phyloP scores from a whole-genome alignment of 495 filamentous ascomycete species.

The Aspergillus haitiensis region DNA sequence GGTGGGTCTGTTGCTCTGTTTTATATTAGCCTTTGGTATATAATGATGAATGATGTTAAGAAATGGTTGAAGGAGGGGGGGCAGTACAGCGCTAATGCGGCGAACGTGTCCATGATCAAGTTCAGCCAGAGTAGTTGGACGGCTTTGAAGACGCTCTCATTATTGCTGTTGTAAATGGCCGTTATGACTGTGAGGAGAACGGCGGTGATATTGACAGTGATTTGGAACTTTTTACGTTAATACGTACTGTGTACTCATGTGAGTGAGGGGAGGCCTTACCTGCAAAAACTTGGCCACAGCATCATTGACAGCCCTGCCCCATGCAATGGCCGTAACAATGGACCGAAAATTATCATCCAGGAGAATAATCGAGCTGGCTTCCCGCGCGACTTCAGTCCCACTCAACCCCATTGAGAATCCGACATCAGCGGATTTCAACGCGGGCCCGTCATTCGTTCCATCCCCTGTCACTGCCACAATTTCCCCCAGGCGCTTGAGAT shows the following conservation, averaged over 20 bases:
- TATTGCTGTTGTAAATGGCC: slow-evolving; percentile 64
- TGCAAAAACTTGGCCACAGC: slow-evolving; percentile 91
- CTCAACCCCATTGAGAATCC: slow-evolving; percentile 95
- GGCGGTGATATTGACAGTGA: slow-evolving; percentile 89
- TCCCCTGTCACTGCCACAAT: slow-evolving; percentile 86
- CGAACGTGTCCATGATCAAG: slow-evolving; percentile 92
- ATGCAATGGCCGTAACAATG: slow-evolving; percentile 85
- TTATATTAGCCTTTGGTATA: neutral
- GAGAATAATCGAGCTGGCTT: slow-evolving; percentile 89
- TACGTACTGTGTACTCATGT: neutral
- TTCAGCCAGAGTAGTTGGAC: slow-evolving; percentile 92
- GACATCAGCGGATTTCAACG: slow-evolving; percentile 80
- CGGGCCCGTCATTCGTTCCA: slow-evolving; percentile 87
- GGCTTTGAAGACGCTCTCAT: slow-evolving; percentile 73
- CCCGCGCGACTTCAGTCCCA: slow-evolving; percentile 90
- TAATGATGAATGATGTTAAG: too few relatives aligned
- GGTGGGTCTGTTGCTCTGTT: slow-evolving; percentile 73
- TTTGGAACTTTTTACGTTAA: slow-evolving; percentile 63
- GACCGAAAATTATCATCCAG: slow-evolving; percentile 90
- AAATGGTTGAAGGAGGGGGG: neutral
- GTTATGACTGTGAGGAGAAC: slow-evolving; percentile 81
- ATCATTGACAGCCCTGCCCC: slow-evolving; percentile 89
- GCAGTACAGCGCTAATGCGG: slow-evolving; percentile 67
- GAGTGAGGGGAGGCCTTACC: slow-evolving; percentile 31
- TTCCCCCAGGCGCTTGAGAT: slow-evolving; percentile 73